Percentiles rank a stretch among this genome's conserved stretches.
phyloP scores from a whole-genome alignment of 805 yeast genomes.

The Candida orba region DNA sequence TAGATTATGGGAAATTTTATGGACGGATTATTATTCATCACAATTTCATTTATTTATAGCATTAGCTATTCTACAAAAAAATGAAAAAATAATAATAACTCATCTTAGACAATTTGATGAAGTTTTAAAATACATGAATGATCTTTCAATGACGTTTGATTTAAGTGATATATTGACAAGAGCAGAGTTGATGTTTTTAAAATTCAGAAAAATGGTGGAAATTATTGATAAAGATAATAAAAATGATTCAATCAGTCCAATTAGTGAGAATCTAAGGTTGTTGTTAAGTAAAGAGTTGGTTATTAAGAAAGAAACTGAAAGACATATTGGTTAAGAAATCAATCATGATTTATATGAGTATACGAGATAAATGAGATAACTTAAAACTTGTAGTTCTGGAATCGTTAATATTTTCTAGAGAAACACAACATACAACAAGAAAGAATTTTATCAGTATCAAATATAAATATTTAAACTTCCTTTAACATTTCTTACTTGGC shows the following conservation, averaged over 20 bases:
- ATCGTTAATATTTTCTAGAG: no score
- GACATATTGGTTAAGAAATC: slow-evolving; percentile 16
- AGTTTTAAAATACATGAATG: slow-evolving; percentile 88
- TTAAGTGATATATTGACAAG: slow-evolving; percentile 73
- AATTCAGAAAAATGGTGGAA: slow-evolving; percentile 73
- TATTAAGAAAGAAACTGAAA: slow-evolving; percentile 49
- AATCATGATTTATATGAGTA: neutral
- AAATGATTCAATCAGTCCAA: slow-evolving; percentile 19
- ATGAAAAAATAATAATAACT: slow-evolving; percentile 68
- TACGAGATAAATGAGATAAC: no score
- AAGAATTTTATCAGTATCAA: no score
- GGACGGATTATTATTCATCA: slow-evolving; percentile 81
- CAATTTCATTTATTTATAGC: slow-evolving; percentile 88
- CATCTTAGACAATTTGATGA: slow-evolving; percentile 81
- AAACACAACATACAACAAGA: no score
- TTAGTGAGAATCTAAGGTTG: slow-evolving; percentile 46
- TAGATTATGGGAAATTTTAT: slow-evolving; percentile 84
- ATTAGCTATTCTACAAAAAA: slow-evolving; percentile 81
- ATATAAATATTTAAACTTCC: no score
- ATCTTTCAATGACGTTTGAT: slow-evolving; percentile 68
- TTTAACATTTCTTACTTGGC: no score
- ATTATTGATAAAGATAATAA: slow-evolving; percentile 45
- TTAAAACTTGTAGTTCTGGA: no score
- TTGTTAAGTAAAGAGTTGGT: slow-evolving; percentile 56
- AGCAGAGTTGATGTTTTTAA: slow-evolving; percentile 74